Conservation (phyloP, 495 filamentous ascomycete genomes). For the Extremus antarcticus region DNA sequence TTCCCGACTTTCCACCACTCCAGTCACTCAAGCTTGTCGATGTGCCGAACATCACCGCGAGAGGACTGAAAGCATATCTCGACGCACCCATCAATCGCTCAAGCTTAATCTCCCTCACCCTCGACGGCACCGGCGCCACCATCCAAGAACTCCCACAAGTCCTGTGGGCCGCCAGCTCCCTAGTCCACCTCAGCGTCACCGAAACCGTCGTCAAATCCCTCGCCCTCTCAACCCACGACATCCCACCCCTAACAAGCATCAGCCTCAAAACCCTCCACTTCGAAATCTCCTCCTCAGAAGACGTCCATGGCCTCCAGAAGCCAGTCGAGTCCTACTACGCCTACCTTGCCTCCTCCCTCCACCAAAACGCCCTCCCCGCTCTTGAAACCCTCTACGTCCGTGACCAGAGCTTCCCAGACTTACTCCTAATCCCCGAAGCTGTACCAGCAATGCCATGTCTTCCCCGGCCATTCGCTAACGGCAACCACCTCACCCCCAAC, state of each 20-base stretch:
- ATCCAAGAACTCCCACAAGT: constrained; percentile 54
- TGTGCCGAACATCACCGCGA: constrained; percentile 55
- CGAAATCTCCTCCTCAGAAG: constrained; percentile 59
- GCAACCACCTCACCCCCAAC: neutral
- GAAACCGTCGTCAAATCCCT: constrained; percentile 58
- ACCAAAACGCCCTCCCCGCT: constrained; percentile 60
- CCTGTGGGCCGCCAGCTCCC: constrained; percentile 47
- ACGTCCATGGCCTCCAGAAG: constrained; percentile 45
- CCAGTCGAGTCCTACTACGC: constrained; percentile 64
- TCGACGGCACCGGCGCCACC: constrained; percentile 56
- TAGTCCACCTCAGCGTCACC: constrained; percentile 54
- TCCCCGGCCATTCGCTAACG: neutral
- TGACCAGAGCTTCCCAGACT: constrained; percentile 67
- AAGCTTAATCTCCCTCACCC: constrained; percentile 47
- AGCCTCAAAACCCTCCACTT: constrained; percentile 63
- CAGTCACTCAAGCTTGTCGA: constrained; percentile 57
- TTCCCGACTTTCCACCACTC: constrained; percentile 61
- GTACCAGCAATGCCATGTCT: constrained; percentile 40
- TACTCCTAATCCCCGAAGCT: constrained; percentile 46
- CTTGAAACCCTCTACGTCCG: constrained; percentile 74
- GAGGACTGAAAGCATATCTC: constrained; percentile 57
- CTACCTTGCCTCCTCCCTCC: constrained; percentile 73
- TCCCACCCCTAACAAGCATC: constrained; percentile 54
- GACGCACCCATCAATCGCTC: constrained; percentile 32
- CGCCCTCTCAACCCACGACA: constrained; percentile 36